These are phyloP conservation scores for Achaetomium macrosporum DNA, from an alignment of 2,329 filamentous ascomycete species.

Conservation along the genomic window DNA sequence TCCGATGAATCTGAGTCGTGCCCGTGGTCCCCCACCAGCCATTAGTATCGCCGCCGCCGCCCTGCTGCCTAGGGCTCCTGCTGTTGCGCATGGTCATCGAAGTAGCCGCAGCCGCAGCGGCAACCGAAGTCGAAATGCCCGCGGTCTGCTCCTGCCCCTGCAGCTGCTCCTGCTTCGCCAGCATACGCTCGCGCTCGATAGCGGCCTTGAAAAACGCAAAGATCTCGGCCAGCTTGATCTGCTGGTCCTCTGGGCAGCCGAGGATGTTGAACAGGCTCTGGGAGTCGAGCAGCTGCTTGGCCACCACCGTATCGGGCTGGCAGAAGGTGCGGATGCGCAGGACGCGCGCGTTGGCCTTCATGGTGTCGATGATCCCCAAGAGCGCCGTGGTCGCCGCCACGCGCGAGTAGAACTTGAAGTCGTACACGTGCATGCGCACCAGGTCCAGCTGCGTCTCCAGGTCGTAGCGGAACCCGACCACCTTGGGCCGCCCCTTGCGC, in stretches of 20 bases:
- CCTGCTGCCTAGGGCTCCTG: conserved; percentile 1
- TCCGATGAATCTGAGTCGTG: neutral
- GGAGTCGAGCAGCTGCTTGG: conserved; percentile 51
- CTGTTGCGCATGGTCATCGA: conserved; percentile 4
- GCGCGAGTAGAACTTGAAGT: conserved; percentile 51
- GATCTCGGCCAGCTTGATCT: conserved; percentile 44
- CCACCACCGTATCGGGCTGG: conserved; percentile 52
- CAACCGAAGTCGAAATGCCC: neutral
- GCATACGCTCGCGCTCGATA: conserved; percentile 11
- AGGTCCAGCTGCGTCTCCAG: conserved; percentile 56
- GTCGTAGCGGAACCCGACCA: conserved; percentile 54
- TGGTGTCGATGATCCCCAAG: conserved; percentile 43
- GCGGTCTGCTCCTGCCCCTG: neutral
- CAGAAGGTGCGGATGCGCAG: conserved; percentile 52
- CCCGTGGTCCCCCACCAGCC: conserved; percentile 1
- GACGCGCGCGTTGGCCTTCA: conserved; percentile 47
- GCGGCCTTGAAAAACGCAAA: conserved; percentile 50
- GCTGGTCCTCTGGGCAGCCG: conserved; percentile 38
- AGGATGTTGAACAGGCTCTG: conserved; percentile 47
- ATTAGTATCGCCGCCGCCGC: neutral
- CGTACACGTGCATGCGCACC: conserved; percentile 41
- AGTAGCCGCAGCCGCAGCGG: neutral
- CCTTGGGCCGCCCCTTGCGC: conserved; percentile 47
- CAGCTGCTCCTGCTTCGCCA: neutral
- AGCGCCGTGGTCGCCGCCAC: conserved; percentile 38